Base-by-base conservation (phyloP, 495 filamentous ascomycete genomes). In the Hapsidospora chrysogenum region DNA sequence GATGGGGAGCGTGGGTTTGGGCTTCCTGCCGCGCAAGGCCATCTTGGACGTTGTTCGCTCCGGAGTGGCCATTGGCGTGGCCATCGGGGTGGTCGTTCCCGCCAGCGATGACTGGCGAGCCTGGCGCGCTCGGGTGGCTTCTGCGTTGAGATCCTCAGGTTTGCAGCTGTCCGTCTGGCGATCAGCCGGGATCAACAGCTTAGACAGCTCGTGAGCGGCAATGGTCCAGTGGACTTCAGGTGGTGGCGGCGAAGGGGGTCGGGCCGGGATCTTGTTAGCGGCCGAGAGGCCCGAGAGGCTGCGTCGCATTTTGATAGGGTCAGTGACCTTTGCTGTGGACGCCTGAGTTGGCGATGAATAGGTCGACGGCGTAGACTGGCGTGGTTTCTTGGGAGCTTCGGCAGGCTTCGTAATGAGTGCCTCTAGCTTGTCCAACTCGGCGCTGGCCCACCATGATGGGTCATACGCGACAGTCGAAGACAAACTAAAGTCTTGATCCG, bases 141-240 rank as follows among this genome's bases (percentile, higher is more conserved):
- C 70, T 2, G 69, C 68, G 41, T 74, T 72, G 19, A 92, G 61
- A 14, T 93, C 84, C 45, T 86, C 76, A 4, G 67, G 63, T n/a
- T 58, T 75, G 47, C 64, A 83, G 54, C 83, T 92, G 17, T 52
- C 62, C 0, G 75, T 82, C 51, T 81, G 70, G 8, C 82, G 65
- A 42, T 73, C 58, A 8, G 55, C 57, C 1, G 89, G 89, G 32
- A 94, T 79, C 17, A 96, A 69, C 3, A 85, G 52, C 49, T 83
- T 86, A 45, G 72, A 80, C 11, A 95, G 52, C 47, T 93, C 86
- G 45, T 76, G 66, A 0, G 84, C 64, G 10, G 84, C 84, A 27
- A 76, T 71, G 1, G 78, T 74, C 89, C 92, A 96, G 27, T 74
- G 63, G 0, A 95, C 77, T 17, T 84, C 76, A 4, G 83, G 80